Evolutionary conservation across 2,329 filamentous ascomycete species (phyloP), one percentile per base, ranked within the genome.

Genomic region (Ophiostoma triangulosporum): DNA sequence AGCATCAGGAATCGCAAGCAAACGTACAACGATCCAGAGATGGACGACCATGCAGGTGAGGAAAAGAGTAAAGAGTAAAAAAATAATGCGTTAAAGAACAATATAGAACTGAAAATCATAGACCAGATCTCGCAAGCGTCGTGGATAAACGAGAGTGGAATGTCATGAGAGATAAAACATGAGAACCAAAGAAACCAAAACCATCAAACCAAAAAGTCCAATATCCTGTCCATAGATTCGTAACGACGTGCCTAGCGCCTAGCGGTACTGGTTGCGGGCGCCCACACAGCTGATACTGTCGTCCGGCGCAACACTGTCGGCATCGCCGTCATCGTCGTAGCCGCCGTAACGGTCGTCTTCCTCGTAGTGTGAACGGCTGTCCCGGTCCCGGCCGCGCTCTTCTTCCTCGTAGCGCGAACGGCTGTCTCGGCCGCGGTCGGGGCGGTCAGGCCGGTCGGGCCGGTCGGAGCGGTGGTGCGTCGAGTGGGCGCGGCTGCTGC

Each of bases 201-300:
- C 4, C 1, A 20, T 5, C 2, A 29, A 27, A 27, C n/a, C n/a
- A 17, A 29, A 4, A 29, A 26, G 22, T 20, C 20, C 3, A 24
- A 40, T 24, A 40, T 15, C 40, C 22, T 26, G 22, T 45, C 26
- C 20, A 15, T 9, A 49, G 20, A 40, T 17, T 50, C 31, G 15
- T 22, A 35, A 62, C 57, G 20, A 31, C 7, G 7, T 7, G 20
- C 24, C 38, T n/a, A n/a, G 38, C 24, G 35, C 35, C 24, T 46
- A 59, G 55, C 62, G 58, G 49, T 66, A 62, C 6, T 63, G 61
- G 54, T 64, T 65, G 40, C 68, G 65, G 57, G 63, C 70, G 22
- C 77, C 78, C n/a, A 81, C 70, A 59, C 75, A 78, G 62, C 77
- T 81, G 54, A 83, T 79, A 60, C 78, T 82, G 62, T 83, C 79